A percentile compares a stretch with the other conserved stretches of the same genome.
Evolutionary conservation across 345 rosid genomes (phyloP).

Genomic region (Noccaea caerulescens): DNA sequence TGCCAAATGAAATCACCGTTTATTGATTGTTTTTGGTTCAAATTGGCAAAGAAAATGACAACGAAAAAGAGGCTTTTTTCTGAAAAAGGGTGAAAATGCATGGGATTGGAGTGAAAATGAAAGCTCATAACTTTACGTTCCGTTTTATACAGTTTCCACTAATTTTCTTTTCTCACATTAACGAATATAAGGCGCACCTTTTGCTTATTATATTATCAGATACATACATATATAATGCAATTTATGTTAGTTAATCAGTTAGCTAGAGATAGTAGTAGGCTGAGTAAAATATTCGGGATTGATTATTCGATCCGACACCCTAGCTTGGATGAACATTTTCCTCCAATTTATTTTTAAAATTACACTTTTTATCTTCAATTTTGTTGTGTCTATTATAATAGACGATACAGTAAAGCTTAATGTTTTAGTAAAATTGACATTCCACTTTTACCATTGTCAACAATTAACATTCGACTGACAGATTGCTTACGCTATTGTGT

Average conservation of each 20-base stretch:
- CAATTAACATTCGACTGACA: too few species aligned
- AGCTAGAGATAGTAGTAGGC: neutral
- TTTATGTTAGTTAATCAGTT: neutral
- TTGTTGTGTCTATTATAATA: too few species aligned
- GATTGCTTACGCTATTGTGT: too few species aligned
- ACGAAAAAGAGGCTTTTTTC: neutral
- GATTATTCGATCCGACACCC: too few species aligned
- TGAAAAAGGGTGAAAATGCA: conserved; percentile 25
- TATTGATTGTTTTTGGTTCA: neutral
- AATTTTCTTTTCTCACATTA: neutral
- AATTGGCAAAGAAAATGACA: conserved; percentile 14
- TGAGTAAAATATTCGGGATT: too few species aligned
- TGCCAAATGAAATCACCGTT: conserved; percentile 15
- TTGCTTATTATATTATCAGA: neutral
- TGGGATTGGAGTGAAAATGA: conserved; percentile 29
- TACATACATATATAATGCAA: neutral
- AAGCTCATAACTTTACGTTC: conserved; percentile 34
- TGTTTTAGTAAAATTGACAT: too few species aligned
- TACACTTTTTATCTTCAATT: too few species aligned
- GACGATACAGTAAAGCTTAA: too few species aligned
- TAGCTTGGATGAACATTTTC: too few species aligned
- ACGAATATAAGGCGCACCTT: conserved; percentile 20
- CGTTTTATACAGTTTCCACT: conserved; percentile 22
- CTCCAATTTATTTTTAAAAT: too few species aligned
- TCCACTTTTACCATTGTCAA: too few species aligned